Percentiles rank a stretch among this genome's conserved stretches.
phyloP scores from a whole-genome alignment of 352 stramenopile genomes.

The Phytophthora cryptogea region DNA sequence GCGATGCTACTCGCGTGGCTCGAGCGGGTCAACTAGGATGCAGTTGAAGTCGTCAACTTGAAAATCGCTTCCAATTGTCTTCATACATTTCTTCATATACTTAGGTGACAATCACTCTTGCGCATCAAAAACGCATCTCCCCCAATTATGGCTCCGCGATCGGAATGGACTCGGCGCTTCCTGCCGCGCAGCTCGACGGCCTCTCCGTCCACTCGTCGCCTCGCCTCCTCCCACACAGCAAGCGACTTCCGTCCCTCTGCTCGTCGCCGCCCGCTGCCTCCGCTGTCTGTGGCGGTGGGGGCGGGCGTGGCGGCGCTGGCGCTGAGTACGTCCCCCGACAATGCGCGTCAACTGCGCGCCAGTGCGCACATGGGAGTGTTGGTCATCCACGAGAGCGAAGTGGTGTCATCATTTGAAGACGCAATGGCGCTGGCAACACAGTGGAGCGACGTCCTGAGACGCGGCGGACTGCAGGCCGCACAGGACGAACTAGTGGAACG shows the following conservation, averaged over 20 bases:
- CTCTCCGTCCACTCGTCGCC: constrained; percentile 3
- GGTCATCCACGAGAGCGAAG: constrained; percentile 30
- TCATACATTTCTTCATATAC: constrained; percentile 6
- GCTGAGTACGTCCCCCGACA: constrained; percentile 15
- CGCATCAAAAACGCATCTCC: neutral
- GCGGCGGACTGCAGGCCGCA: constrained; percentile 18
- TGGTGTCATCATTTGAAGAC: constrained; percentile 13
- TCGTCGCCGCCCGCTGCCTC: constrained; percentile 20
- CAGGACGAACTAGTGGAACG: constrained; percentile 31
- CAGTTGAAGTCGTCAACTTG: neutral
- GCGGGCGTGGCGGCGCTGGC: constrained; percentile 18
- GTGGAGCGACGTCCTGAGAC: constrained; percentile 17
- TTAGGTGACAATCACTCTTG: constrained; percentile 19
- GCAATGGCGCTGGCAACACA: constrained; percentile 1
- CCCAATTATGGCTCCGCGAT: constrained; percentile 8
- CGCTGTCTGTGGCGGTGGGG: constrained; percentile 21
- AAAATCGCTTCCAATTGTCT: too few relatives aligned
- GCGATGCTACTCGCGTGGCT: constrained; percentile 34
- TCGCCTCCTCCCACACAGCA: neutral
- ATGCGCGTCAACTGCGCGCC: constrained; percentile 23
- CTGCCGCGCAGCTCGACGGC: constrained; percentile 8
- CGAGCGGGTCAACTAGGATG: constrained; percentile 16
- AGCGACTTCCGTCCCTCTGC: neutral
- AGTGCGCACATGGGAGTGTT: constrained; percentile 35
- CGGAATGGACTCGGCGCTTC: constrained; percentile 19